Percentiles rank a stretch among this genome's conserved stretches.
Evolutionary conservation across 306 rosid genomes (phyloP).

Genomic region (Trichosanthes truncata): DNA sequence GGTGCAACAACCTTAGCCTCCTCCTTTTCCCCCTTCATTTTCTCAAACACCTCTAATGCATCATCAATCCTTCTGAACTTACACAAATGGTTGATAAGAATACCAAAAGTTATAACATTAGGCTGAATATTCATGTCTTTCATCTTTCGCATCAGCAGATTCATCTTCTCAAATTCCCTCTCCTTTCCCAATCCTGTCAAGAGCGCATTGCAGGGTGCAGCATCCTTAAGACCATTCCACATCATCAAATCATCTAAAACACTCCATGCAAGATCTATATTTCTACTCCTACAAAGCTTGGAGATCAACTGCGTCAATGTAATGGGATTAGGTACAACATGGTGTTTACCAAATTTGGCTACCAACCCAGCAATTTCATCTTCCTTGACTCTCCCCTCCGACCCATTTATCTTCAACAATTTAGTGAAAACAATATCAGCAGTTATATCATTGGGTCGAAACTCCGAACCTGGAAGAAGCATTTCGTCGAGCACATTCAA

Average conservation of each 20-base stretch:
- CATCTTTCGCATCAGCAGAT: conserved; percentile 51
- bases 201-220: conserved; percentile 60
- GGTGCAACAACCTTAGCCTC: conserved; percentile 27
- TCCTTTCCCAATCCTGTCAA: conserved; percentile 48
- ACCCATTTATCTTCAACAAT: conserved; percentile 21
- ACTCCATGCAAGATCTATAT: conserved; percentile 47
- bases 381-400: conserved; percentile 26
- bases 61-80: conserved; percentile 61
- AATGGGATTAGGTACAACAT: conserved; percentile 36
- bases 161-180: conserved; percentile 41
- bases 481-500: conserved; percentile 59
- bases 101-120: conserved; percentile 49
- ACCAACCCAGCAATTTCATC: conserved; percentile 43
- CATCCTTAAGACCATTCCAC: conserved; percentile 39
- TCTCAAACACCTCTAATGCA: conserved; percentile 48
- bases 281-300: conserved; percentile 40
- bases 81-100: conserved; percentile 50
- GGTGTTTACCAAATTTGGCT: conserved; percentile 24
- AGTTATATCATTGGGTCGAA: conserved; percentile 32
- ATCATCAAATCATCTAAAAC: conserved; percentile 39
- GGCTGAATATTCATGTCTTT: conserved; percentile 49
- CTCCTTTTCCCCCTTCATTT: conserved; percentile 33
- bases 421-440: conserved; percentile 32
- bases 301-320: conserved; percentile 45
- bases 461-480: conserved; percentile 27